These are phyloP conservation scores for Umbilicus rupestris DNA, from an alignment of 164 flowering plant species.

Conservation along the genomic window DNA sequence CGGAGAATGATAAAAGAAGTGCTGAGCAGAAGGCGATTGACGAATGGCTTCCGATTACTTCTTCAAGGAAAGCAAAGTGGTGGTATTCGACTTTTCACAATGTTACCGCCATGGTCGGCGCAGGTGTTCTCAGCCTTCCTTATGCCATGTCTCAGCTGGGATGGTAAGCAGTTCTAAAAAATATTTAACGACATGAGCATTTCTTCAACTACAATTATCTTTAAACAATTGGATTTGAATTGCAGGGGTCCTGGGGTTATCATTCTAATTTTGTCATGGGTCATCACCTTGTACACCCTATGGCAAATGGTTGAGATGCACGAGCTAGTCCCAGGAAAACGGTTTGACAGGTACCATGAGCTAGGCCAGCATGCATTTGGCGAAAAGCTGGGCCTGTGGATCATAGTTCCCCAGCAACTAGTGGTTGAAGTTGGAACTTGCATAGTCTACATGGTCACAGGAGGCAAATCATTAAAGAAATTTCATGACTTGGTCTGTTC, in stretches of 20 bases:
- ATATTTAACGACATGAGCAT: too few relatives aligned
- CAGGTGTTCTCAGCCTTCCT: conserved; percentile 53
- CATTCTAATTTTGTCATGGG: neutral
- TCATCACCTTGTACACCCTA: neutral
- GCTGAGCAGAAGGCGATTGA: conserved; percentile 41
- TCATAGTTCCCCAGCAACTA: neutral
- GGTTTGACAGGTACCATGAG: neutral
- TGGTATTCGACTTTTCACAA: conserved; percentile 67
- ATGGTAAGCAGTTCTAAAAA: too few relatives aligned
- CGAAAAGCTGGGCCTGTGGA: neutral
- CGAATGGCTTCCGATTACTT: conserved; percentile 51
- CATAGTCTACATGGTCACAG: neutral
- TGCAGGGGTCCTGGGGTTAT: neutral
- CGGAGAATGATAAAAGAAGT: too few relatives aligned
- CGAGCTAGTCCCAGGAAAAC: neutral
- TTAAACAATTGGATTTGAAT: too few relatives aligned
- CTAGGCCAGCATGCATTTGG: neutral
- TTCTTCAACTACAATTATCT: too few relatives aligned
- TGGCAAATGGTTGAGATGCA: conserved; percentile 5
- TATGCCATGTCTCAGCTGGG: conserved; percentile 53
- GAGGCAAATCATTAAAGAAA: neutral
- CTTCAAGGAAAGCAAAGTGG: conserved; percentile 57
- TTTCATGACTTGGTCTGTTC: neutral
- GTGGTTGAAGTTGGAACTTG: neutral
- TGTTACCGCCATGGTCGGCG: conserved; percentile 69